Conservation (phyloP, 495 filamentous ascomycete species). For the Recurvomyces mirabilis region DNA sequence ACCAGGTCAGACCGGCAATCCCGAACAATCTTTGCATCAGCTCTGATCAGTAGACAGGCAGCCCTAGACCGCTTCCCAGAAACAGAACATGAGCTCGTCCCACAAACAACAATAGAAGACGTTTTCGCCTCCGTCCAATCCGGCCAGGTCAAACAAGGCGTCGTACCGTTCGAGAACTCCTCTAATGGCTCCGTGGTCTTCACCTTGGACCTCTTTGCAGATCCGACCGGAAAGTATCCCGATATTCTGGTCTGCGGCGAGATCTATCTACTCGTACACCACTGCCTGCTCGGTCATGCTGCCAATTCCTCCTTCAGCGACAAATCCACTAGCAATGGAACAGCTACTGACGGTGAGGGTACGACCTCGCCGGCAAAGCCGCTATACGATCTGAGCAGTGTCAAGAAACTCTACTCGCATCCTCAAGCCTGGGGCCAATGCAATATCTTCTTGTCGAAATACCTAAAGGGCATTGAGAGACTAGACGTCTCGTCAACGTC, state of each 20-base stretch:
- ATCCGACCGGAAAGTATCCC: conserved; percentile 44
- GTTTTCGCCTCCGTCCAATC: conserved; percentile 71
- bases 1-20: conserved; percentile 55
- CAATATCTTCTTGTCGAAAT: conserved; percentile 52
- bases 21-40: no score
- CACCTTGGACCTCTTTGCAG: conserved; percentile 79
- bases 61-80: conserved; percentile 23
- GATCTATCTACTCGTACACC: conserved; percentile 72
- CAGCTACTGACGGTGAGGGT: background rate
- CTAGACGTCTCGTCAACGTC: conserved; percentile 82
- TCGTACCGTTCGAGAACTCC: conserved; percentile 93
- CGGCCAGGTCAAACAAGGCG: conserved; percentile 50
- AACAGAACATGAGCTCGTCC: conserved; percentile 12
- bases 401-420: conserved; percentile 62
- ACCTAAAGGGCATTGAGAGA: conserved; percentile 59
- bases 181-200: conserved; percentile 83
- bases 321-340: background rate
- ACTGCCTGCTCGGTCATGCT: conserved; percentile 58
- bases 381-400: conserved; percentile 34
- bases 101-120: conserved; percentile 42
- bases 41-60: conserved; percentile 21
- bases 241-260: conserved; percentile 68
- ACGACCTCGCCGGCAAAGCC: conserved; percentile 24
- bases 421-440: conserved; percentile 94
- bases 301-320: conserved; percentile 15